A percentile compares a stretch with the other conserved stretches of the same genome.
Conservation (phyloP, 1,284 basidiomycete species). For the Ceratobasidium sp. region DNA sequence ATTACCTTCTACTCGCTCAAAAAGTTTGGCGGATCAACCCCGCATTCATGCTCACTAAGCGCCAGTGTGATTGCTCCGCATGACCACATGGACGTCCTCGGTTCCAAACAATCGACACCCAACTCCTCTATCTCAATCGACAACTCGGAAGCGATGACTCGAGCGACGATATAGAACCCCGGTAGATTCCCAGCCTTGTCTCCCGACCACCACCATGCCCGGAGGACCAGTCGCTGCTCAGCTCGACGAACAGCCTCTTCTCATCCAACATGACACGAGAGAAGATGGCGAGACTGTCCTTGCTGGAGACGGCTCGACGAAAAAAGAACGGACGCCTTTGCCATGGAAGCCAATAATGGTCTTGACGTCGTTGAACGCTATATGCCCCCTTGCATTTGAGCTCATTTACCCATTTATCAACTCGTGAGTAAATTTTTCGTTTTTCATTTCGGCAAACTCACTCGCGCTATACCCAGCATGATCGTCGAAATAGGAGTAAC, state of each 20-base stretch:
- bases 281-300: conserved; percentile 17
- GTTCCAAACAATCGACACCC: neutral
- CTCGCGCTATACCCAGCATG: conserved; percentile 20
- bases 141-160: conserved; percentile 2
- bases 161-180: neutral
- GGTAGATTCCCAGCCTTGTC: neutral
- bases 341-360: conserved; percentile 14
- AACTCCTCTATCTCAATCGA: neutral
- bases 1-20: too few species aligned
- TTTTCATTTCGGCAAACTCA: neutral
- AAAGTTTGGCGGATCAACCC: too few species aligned
- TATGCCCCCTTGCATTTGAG: conserved; percentile 26
- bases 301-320: neutral
- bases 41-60: too few species aligned
- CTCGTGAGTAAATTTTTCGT: neutral
- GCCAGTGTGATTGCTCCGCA: too few species aligned
- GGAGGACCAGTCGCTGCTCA: conserved; percentile 35
- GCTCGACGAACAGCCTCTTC: conserved; percentile 26
- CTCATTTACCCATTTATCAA: conserved; percentile 32
- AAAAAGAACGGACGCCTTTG: conserved; percentile 6
- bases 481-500: conserved; percentile 39
- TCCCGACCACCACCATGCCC: conserved; percentile 19
- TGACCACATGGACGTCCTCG: too few species aligned
- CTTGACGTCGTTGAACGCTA: conserved; percentile 16
- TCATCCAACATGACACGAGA: conserved; percentile 14